Evolutionary conservation across 768 basidiomycete genomes (phyloP), one percentile per base, ranked within the genome.

Genomic region (Agaricus blazei): DNA sequence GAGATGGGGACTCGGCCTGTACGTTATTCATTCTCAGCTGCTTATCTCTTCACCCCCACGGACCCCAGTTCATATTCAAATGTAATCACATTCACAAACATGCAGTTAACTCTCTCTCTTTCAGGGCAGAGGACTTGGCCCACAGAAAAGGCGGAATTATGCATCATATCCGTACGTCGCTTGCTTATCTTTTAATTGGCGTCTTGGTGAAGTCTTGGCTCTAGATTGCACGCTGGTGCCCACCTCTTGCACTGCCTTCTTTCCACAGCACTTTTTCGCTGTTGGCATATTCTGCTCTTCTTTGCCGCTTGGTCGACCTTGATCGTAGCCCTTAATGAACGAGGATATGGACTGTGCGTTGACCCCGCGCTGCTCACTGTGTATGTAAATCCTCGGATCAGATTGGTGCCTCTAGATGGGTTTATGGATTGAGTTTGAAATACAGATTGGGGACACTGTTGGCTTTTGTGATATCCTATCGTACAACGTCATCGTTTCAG

Each of bases 401-500:
- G 15, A 31, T 27, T 7, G 6, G 9, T 47, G 27, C 3, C 46
- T 28, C 15, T 31, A 5, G 9, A n/a, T 47, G 12, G 29, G 12
- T 28, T 29, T 19, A 23, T 45, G 23, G 8, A 43, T 23, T 28
- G 8, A 6, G 5, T 29, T 28, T n/a, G 46, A 28, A 72, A 4
- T 42, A 3, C 59, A 77, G 71, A 19, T 60, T 76, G 47, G 76
- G 87, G 76, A 87, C 85, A 3, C 83, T 88, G 1, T 73, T 88
- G 24, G 87, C 87, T 76, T 88, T 88, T 59, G 79, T 88, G 36
- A 81, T 88, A 50, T 85, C 85, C 0, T 87, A 85, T 65, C 67
- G 85, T 56, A 87, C 86, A 9, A 87, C 84, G 9, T 82, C 85
- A 3, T 85, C 84, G 38, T 87, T 86, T 60, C 85, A 87, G 65